Base-by-base conservation (phyloP, 768 basidiomycete species). In the Nidula microcarpa region DNA sequence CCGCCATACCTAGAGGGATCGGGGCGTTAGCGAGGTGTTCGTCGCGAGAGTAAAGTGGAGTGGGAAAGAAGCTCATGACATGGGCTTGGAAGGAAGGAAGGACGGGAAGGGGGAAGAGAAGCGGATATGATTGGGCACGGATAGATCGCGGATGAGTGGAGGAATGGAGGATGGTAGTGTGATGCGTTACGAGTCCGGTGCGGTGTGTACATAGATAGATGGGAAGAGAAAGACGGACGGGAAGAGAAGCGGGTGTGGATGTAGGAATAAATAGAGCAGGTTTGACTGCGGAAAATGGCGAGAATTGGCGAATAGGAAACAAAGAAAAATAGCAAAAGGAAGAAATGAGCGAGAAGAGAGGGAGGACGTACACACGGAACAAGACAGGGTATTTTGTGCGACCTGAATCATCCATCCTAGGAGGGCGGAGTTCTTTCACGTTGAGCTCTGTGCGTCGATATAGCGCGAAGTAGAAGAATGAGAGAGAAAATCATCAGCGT, bases 371-470 rank as follows among this genome's bases (percentile, higher is more conserved):
- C 83, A 96, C 91, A 43, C 81, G 76, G 76, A 98, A 94, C 32
- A 99, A 74, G 17, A 98, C 94, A 1, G 97, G 91, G 63, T 99
- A 98, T 67, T 96, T 94, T 7, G 89, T 92, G 43, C 91, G 84
- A n/a, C 97, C 97, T 17, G 92, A 88, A 61, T 90, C 86, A 60
- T 99, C 97, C 86, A 98, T 90, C 54, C 81, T 78, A 4, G 94
- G 93, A 14, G 97, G 97, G 13, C 92, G 83, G 59, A 96, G 81
- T 72, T 98, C 95, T 62, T 89, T 79, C 52, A 91, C 89, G 67
- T 97, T 97, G 52, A 98, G 73, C 62, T 92, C 93, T 94, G 60
- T 33, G 17, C 32, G 32, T n/a, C 23, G 23, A 23, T 2, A 23
- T 3, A 23, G 23, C 23, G 23, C 23, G 23, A 23, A 23, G 23